A percentile compares a stretch with the other conserved stretches of the same genome.
These are phyloP conservation scores for Wallacemonas collosoma DNA, from an alignment of 208 protist genomes.

Conservation along the genomic window DNA sequence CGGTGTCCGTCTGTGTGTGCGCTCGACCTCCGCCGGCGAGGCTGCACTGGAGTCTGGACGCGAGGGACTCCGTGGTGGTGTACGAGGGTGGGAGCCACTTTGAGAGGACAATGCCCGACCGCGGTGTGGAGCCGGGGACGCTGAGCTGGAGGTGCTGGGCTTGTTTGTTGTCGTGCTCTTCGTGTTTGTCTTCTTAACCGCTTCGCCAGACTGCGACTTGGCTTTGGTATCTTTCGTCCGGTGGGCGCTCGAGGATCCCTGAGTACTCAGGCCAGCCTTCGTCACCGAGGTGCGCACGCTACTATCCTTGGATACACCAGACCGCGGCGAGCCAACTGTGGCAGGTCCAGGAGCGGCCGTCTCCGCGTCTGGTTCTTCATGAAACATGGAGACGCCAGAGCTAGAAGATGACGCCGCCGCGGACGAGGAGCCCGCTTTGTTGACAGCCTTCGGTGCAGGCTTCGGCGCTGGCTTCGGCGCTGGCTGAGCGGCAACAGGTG, in stretches of 20 bases:
- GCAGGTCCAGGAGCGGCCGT: constrained; percentile 25
- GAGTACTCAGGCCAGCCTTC: background rate
- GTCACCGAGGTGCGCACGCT: constrained; percentile 19
- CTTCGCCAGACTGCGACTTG: constrained; percentile 1
- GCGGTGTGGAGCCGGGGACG: background rate
- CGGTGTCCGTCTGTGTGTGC: constrained; percentile 14
- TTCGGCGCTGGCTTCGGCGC: background rate
- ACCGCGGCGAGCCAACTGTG: background rate
- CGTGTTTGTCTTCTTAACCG: constrained; percentile 4
- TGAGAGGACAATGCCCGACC: background rate
- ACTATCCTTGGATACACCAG: background rate
- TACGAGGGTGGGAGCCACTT: background rate
- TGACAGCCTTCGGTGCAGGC: background rate
- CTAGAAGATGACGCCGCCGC: constrained; percentile 5
- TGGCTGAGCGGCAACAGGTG: background rate
- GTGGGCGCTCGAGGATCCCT: background rate
- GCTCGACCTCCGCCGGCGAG: constrained; percentile 18
- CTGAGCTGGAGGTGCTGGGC: background rate
- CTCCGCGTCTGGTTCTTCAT: constrained; percentile 32
- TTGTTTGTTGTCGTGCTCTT: constrained; percentile 19
- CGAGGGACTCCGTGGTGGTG: constrained; percentile 8
- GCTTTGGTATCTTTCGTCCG: background rate
- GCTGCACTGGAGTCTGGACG: background rate
- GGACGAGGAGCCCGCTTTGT: background rate
- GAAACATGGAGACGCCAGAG: constrained; percentile 26